These are phyloP conservation scores for Pestalotiopsis sp. DNA, from an alignment of 2,329 filamentous ascomycete genomes.

Conservation along the genomic window DNA sequence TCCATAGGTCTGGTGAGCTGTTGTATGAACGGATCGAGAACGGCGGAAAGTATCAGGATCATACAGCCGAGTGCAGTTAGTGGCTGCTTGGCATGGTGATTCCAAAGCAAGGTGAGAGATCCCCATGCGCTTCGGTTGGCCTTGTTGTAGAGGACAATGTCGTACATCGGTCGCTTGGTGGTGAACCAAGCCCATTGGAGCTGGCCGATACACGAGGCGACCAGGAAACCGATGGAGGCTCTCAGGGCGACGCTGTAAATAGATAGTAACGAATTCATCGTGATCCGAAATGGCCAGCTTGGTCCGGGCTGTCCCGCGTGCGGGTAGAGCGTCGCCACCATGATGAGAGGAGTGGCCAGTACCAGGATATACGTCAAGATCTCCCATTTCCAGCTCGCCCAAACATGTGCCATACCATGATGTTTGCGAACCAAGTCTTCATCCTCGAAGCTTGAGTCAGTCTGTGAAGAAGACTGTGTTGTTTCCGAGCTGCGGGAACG, in stretches of 20 bases:
- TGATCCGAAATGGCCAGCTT: neutral
- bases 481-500: neutral
- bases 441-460: neutral
- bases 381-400: neutral
- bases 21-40: neutral
- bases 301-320: neutral
- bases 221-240: neutral
- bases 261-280: slow-evolving; percentile 5
- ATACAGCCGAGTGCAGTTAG: neutral
- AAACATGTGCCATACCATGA: neutral
- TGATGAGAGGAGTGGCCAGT: neutral
- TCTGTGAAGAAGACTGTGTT: neutral
- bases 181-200: slow-evolving; percentile 11
- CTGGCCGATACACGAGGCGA: slow-evolving; percentile 7
- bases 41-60: neutral
- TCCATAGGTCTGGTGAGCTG: neutral
- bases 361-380: neutral
- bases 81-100: neutral
- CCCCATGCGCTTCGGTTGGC: neutral
- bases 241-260: neutral
- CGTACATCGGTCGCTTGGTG: neutral
- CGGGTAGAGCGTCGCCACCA: neutral
- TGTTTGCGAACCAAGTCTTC: neutral
- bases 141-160: slow-evolving; percentile 5
- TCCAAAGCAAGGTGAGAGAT: neutral